Base-by-base conservation (phyloP, 805 yeast genomes). In the Nakazawaea laoshanensis region DNA sequence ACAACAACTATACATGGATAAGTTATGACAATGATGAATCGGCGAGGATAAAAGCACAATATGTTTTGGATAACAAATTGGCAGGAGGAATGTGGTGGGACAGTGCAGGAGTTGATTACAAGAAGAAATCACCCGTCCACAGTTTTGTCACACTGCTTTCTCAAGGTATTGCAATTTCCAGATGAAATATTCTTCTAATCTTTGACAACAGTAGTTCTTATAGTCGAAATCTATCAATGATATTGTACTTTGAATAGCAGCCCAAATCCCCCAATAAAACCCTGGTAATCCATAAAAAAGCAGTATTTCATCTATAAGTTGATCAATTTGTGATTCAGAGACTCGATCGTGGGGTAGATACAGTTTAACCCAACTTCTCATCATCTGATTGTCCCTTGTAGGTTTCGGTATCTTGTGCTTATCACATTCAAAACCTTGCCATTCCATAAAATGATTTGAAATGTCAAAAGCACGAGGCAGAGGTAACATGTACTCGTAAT, bases 61-160 rank as follows among this genome's bases (percentile, higher is more conserved):
- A 72, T 44, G 73, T 80, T 6, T 44, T 42, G 24, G 43, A 53
- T 14, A 52, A 58, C 5, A 47, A 59, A 0, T 56, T 87, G 7
- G 94, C 79, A 0, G 97, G 98, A 1, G 95, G 83, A 0, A 77
- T 92, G 74, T 88, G 84, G 79, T 89, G 97, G 97, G 96, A 89
- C 46, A 78, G 95, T 0, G 67, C 78, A 37, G 95, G 95, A 2
- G 95, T 86, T 47, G 46, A 54, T 2, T 48, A 54, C 30, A 21
- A 24, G 2, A 33, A 46, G 2, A 45, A 60, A 22, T 69, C 77
- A 0, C 49, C 75, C 18, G 44, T 76, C 7, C 38, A 49, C n/a
- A 57, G 54, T 3, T 77, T 72, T 55, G 66, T 69, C 16, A n/a
- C n/a, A n/a, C n/a, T n/a, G n/a, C n/a, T n/a, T n/a, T n/a, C n/a